Base-by-base conservation (phyloP, 495 filamentous ascomycete species). In the Aspergillus heteromorphus region DNA sequence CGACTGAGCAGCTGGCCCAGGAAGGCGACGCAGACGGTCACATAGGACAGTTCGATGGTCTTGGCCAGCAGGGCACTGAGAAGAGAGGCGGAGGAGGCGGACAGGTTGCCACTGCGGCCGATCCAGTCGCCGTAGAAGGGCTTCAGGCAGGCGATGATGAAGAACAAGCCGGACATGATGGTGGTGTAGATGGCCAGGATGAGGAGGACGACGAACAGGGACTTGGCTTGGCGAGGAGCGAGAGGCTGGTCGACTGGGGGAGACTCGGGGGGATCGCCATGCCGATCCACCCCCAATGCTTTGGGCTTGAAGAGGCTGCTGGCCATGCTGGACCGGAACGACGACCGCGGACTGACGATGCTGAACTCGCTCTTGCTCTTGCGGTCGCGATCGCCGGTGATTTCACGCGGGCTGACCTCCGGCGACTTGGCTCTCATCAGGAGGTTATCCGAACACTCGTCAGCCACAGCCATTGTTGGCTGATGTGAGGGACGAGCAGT, bases 11-110 rank as follows among this genome's bases (percentile, higher is more conserved):
- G 78, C 71, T 92, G 88, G 0, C 87, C 88, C 3, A 91, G 60
- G 40, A 87, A 85, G 0, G 84, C 79, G 2, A 92, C 86, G 55
- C 87, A 87, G 1, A 89, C 84, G 0, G 88, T 88, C 16, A 90
- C 86, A 62, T 89, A 92, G 0, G 84, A 79, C 57, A 88, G 62
- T 66, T 92, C 88, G 48, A 91, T 87, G 0, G 81, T 82, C 68
- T 89, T 91, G 1, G 87, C 86, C 51, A 88, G 73, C 14, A 87
- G 64, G 0, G 84, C 76, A 48, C 77, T 85, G 1, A 91, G 61
- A 8, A 87, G 54, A 29, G 77, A 81, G 0, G 86, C 86, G 0
- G 79, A 84, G 0, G 79, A 74, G 0, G 80, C 76, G 0, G 68
- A 69, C 17, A 90, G 43, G 0, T 64, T 58, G 2, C 76, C 76